Base-by-base conservation (phyloP, 2,329 filamentous ascomycete species). In the Zopfia rhizophila region DNA sequence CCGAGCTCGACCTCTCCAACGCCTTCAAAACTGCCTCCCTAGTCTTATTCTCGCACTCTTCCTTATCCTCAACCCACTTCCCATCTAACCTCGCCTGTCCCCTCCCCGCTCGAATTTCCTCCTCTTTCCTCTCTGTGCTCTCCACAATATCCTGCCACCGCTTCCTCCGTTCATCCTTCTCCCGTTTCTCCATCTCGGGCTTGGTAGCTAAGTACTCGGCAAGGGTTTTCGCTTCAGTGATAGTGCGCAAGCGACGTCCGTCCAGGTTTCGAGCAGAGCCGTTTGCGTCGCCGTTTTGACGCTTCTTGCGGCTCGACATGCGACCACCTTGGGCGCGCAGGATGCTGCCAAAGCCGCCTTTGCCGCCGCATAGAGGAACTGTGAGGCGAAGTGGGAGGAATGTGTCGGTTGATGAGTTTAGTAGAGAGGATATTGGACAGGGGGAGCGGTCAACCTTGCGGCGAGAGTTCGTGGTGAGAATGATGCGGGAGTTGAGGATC, bases 311-410 rank as follows among this genome's bases (percentile, higher is more conserved):
- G n/a, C 90, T 93, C 2, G 91, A 96, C 94, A 99, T 99, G 76
- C 95, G 93, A 28, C 95, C 94, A 67, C 95, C 94, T 3, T 94
- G 94, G 0, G 95, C 94, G 66, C 95, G 90, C 25, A 99, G 85
- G 72, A 99, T 95, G 2, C 93, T 97, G 41, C 94, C 94, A 69
- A 99, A 99, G 65, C 94, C 94, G 72, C 94, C 94, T 70, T 99
- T 99, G 68, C 95, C 95, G 76, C 95, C 94, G 60, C 88, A 89
- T 27, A 97, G 76, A 5, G 89, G 88, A 2, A 87, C 79, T 5
- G 86, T 87, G 21, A 99, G 84, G 41, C 91, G 90, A 3, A 99
- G 82, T 0, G 91, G 87, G 12, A 99, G 80, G 56, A 97, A 87
- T 23, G 85, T 84, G 76, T 88, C 84, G 40, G 82, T 55, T 45